phyloP scores from a whole-genome alignment of 371 early-diverging fungal genomes.

The Mucor sp. region DNA sequence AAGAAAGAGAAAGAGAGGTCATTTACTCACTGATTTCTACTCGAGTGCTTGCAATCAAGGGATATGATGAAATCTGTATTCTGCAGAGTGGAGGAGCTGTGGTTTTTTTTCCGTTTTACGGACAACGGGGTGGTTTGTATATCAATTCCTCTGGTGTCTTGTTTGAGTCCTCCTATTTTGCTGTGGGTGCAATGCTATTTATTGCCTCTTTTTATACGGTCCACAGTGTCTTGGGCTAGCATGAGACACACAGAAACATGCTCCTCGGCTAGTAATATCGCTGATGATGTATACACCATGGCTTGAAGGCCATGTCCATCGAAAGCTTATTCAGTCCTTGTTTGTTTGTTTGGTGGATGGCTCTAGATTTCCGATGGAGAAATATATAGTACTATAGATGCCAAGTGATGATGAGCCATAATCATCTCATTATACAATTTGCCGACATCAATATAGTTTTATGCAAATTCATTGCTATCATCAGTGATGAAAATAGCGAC shows the following conservation, averaged over 20 bases:
- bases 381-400: not conserved
- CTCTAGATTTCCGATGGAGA: constrained; percentile 12
- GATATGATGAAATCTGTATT: constrained; percentile 9
- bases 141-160: constrained; percentile 1
- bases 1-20: not conserved
- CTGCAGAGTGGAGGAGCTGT: not conserved
- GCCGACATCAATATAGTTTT: not conserved
- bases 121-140: constrained; percentile 12
- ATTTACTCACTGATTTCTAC: not conserved
- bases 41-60: not conserved
- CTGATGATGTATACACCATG: not conserved
- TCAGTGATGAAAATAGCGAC: not conserved
- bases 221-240: not conserved
- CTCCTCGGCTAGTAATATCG: constrained; percentile 10
- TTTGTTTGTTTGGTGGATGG: constrained; percentile 9
- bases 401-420: not conserved
- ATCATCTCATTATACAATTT: not conserved
- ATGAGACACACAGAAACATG: constrained; percentile 3
- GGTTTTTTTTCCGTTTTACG: constrained; percentile 16
- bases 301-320: not conserved
- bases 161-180: not conserved
- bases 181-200: not conserved
- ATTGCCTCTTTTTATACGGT: not conserved
- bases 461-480: not conserved
- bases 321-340: not conserved